Base-by-base conservation (phyloP, 441 rosid species). In the Adansonia gregorii region DNA sequence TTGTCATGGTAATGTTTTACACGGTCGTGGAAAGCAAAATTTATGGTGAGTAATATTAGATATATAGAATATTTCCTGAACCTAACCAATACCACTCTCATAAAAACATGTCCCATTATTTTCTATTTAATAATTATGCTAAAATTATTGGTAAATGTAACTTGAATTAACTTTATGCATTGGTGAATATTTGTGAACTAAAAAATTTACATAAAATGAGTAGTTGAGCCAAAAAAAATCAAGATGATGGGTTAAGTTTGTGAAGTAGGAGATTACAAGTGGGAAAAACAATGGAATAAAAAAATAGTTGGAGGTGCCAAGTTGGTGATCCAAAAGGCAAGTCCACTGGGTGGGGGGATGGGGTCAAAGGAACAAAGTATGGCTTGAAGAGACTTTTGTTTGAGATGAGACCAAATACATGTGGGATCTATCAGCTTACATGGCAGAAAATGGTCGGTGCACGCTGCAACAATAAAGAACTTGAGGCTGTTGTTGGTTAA, bases 361-460 rank as follows among this genome's bases (percentile, higher is more conserved):
- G 31, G 15, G 61, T n/a, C 70, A 41, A 55, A 20, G 12, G 46
- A 60, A 2, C 41, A 35, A 6, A 35, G 41, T 24, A 24, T 24
- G 27, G 27, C 1, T 24, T 24, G 27, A 24, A 24, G 31, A 19
- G 31, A 67, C 52, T 19, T 52, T 20, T 3, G 56, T 19, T 48
- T 45, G 17, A 19, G 35, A 1, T 46, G 49, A 46, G 7, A 58
- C 67, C 24, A 45, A 46, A 64, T 2, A 14, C 45, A 20, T 12
- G 41, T 43, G 0, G 77, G 41, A 27, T 1, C 8, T 0, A 63
- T 6, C 10, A 17, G 63, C 74, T 80, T 78, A 82, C 83, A 65
- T 78, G 88, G 78, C 81, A 52, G 5, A 1, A 68, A 64, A 0
- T 0, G 22, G 82, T 71, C 58, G 89, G 86, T 74, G 85, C 91